phyloP scores from a whole-genome alignment of 2,329 filamentous ascomycete species.

The Camillea tinctor region DNA sequence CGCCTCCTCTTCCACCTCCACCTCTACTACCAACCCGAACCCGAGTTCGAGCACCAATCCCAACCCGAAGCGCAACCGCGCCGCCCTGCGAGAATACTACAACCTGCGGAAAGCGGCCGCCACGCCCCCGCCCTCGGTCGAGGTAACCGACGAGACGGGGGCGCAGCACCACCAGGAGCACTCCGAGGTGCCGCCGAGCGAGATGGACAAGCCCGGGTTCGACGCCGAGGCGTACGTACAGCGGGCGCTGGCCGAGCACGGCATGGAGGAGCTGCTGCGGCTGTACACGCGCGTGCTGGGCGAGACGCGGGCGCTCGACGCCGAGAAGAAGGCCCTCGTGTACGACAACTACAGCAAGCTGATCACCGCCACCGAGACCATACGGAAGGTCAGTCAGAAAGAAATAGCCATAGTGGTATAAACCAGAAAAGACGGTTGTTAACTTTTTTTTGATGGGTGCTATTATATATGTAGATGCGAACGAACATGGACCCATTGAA shows the following conservation, averaged over 20 bases:
- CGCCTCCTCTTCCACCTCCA: constrained; percentile 24
- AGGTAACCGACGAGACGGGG: constrained; percentile 42
- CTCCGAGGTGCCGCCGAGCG: constrained; percentile 62
- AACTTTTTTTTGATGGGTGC: constrained; percentile 1
- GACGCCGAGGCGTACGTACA: constrained; percentile 68
- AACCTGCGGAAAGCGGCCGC: constrained; percentile 62
- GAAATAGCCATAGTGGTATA: too few relatives aligned
- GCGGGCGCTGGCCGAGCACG: constrained; percentile 58
- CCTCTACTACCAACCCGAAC: constrained; percentile 3
- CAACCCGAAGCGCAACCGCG: constrained; percentile 65
- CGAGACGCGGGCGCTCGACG: constrained; percentile 87
- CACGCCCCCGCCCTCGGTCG: constrained; percentile 38
- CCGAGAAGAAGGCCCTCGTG: constrained; percentile 93
- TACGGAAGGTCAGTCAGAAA: constrained; percentile 60
- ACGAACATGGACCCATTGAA: constrained; percentile 77
- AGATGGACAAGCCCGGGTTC: constrained; percentile 74
- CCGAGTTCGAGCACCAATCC: constrained; percentile 21
- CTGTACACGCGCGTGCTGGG: constrained; percentile 70
- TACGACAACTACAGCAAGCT: constrained; percentile 99
- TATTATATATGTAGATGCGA: too few relatives aligned
- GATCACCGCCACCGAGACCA: constrained; percentile 95
- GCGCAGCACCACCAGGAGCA: constrained; percentile 35
- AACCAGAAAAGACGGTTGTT: too few relatives aligned
- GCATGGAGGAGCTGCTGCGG: constrained; percentile 66
- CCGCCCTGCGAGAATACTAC: constrained; percentile 92